Base-by-base conservation (phyloP, 2,329 filamentous ascomycete species). In the Tympanopsis confertula region DNA sequence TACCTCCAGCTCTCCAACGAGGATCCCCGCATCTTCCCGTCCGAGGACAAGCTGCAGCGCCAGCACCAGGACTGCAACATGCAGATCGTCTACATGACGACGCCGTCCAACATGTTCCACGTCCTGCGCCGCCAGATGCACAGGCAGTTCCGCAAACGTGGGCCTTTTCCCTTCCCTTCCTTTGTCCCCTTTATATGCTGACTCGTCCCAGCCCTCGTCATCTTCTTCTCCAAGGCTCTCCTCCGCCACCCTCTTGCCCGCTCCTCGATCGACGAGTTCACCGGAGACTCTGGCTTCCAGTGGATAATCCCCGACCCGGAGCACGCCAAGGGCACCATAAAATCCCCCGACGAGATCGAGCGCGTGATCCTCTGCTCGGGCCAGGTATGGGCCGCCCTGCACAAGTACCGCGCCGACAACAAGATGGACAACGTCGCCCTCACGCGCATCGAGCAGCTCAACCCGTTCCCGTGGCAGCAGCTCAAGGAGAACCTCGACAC, bases 21-120 rank as follows among this genome's bases (percentile, higher is more conserved):
- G 61, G 91, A 98, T 56, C 88, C 91, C 40, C 85, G 91, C 45
- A 75, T 91, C 52, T 98, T 87, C 79, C 91, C 91, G 38, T 71
- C 78, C 2, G 69, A 74, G 20, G 87, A 94, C 47, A 95, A 91
- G 71, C 77, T 96, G 43, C 81, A 93, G 39, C 86, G 91, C 50
- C 91, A 96, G 65, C 91, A 98, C 69, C 91, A 98, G 68, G 91
- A 98, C 66, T 94, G 87, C 73, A 98, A 98, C 69, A 94, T 98
- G 79, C 91, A 98, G 68, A 83, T 98, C 58, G 87, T 81, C 39
- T 94, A 91, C 71, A 88, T 93, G 78, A 98, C 91, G n/a, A 85
- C 82, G 35, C 91, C 91, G 19, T 75, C 89, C 47, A 98, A 98
- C 64, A 63, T 93, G 58, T 98, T 98, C 81, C 91, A 98, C 65